A percentile compares a stretch with the other conserved stretches of the same genome.
phyloP scores from a whole-genome alignment of 257 asterid genomes.

The Rubia yunnanensis region DNA sequence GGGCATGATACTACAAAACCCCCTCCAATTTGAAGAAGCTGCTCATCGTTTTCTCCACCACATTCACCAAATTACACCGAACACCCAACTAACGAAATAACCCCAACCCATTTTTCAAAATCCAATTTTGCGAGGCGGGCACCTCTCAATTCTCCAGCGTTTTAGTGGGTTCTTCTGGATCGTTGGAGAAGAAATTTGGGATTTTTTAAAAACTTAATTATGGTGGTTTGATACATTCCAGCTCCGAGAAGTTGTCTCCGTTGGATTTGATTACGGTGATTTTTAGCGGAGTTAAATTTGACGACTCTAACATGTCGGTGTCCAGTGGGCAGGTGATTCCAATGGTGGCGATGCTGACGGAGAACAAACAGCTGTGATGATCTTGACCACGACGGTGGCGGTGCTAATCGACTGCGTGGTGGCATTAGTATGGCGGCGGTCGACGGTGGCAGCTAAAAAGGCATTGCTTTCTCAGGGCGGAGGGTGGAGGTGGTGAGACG shows the following conservation, averaged over 20 bases:
- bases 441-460: slow-evolving; percentile 49
- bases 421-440: slow-evolving; percentile 56
- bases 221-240: slow-evolving; percentile 32
- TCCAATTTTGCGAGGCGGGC: background rate
- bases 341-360: slow-evolving; percentile 57
- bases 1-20: too few relatives aligned
- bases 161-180: background rate
- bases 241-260: slow-evolving; percentile 63
- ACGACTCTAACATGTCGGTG: slow-evolving; percentile 50
- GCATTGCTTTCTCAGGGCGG: slow-evolving; percentile 37
- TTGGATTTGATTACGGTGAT: slow-evolving; percentile 80
- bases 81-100: background rate
- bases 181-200: slow-evolving; percentile 1
- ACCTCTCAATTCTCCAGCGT: background rate
- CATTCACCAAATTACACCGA: slow-evolving; percentile 18
- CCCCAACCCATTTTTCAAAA: slow-evolving; percentile 2
- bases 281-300: slow-evolving; percentile 52
- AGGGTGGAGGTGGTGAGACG: too few relatives aligned
- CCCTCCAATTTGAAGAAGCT: too few relatives aligned
- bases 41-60: too few relatives aligned
- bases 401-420: slow-evolving; percentile 61
- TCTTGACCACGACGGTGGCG: slow-evolving; percentile 68
- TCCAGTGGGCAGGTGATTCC: slow-evolving; percentile 29
- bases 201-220: background rate
- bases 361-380: slow-evolving; percentile 67